A percentile compares a stretch with the other conserved stretches of the same genome.
Conservation (phyloP, 179 eudicot species). For the Gypsophila paniculata region DNA sequence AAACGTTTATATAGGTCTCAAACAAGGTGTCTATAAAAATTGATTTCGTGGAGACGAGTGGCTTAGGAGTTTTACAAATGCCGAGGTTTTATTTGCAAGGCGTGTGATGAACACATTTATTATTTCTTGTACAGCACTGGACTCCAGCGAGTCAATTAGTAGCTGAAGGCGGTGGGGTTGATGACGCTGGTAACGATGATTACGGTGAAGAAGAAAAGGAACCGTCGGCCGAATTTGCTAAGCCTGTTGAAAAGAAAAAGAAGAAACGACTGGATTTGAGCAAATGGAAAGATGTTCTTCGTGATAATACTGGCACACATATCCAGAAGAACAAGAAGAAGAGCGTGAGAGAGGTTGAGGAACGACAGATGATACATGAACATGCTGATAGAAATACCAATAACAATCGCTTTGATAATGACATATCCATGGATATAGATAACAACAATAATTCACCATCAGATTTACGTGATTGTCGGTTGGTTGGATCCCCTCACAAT, state of each 20-base stretch:
- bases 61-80: background rate
- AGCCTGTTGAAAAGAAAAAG: conserved; percentile 58
- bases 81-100: conserved; percentile 1
- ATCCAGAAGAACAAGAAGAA: conserved; percentile 21
- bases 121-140: conserved; percentile 59
- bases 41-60: no score
- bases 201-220: conserved; percentile 43
- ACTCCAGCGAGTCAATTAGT: conserved; percentile 34
- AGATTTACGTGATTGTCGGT: conserved; percentile 12
- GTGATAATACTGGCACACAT: conserved; percentile 19
- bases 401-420: conserved; percentile 15
- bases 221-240: conserved; percentile 48
- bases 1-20: no score
- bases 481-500: background rate
- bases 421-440: conserved; percentile 18
- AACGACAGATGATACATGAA: conserved; percentile 25
- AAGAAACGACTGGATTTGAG: conserved; percentile 69
- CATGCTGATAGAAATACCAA: conserved; percentile 20
- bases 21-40: no score
- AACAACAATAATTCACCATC: background rate
- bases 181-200: conserved; percentile 19
- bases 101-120: background rate
- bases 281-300: conserved; percentile 46
- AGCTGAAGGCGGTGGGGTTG: conserved; percentile 22
- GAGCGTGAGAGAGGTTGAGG: conserved; percentile 6